phyloP scores from a whole-genome alignment of 73 alveolate species.

The Tetrahymena thermophila region DNA sequence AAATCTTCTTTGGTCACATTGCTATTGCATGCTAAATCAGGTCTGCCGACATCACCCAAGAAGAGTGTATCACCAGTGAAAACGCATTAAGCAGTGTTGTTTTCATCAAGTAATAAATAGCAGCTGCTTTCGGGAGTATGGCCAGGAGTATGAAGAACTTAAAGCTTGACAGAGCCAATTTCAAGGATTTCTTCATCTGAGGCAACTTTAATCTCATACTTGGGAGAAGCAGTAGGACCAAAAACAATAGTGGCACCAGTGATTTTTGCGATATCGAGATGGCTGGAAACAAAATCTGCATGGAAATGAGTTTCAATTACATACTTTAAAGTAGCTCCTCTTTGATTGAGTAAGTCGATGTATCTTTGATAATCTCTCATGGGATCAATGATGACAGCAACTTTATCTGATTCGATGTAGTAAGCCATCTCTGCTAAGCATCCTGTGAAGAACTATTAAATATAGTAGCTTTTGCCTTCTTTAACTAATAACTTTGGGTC shows the following conservation, averaged over 20 bases:
- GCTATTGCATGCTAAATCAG: constrained; percentile 46
- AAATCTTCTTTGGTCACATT: constrained; percentile 40
- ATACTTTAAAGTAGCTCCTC: constrained; percentile 34
- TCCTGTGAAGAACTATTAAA: constrained; percentile 19
- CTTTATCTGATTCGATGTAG: constrained; percentile 36
- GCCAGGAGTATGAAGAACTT: constrained; percentile 56
- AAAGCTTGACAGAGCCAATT: constrained; percentile 25
- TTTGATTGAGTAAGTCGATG: constrained; percentile 17
- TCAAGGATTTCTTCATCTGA: constrained; percentile 32
- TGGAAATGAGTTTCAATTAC: constrained; percentile 45
- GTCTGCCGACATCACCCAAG: constrained; percentile 53
- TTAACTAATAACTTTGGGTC: neutral
- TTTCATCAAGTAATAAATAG: constrained; percentile 7
- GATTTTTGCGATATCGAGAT: constrained; percentile 8
- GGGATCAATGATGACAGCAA: constrained; percentile 38
- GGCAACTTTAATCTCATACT: constrained; percentile 29
- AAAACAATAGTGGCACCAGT: constrained; percentile 41
- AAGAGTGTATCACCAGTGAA: constrained; percentile 52
- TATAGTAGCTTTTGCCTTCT: constrained; percentile 5
- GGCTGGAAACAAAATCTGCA: constrained; percentile 46
- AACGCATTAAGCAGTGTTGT: constrained; percentile 14
- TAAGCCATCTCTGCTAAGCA: constrained; percentile 34
- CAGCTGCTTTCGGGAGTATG: constrained; percentile 51
- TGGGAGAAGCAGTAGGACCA: constrained; percentile 38
- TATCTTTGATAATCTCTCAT: constrained; percentile 11